Evolutionary conservation across 2,329 filamentous ascomycete species (phyloP).

Genomic region (Aspergillus eucalypticola): DNA sequence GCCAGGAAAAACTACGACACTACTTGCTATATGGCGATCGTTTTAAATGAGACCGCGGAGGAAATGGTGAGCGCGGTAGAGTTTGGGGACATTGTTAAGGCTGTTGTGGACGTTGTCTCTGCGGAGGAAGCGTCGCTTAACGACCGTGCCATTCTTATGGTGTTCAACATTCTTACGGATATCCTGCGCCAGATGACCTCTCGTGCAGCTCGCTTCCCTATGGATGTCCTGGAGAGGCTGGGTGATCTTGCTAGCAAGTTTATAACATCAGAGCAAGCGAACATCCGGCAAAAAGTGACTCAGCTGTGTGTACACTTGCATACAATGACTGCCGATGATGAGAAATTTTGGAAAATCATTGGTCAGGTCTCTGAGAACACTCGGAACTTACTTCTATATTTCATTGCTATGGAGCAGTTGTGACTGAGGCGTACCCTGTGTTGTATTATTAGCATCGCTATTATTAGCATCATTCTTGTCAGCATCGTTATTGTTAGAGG

Average conservation of each 20-base stretch:
- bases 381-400: slow-evolving; percentile 40
- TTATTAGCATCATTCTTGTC: too few species aligned
- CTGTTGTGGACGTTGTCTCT: slow-evolving; percentile 11
- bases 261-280: slow-evolving; percentile 36
- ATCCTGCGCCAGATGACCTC: slow-evolving; percentile 30
- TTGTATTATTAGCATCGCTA: too few species aligned
- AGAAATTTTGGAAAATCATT: slow-evolving; percentile 32
- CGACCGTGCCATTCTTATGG: slow-evolving; percentile 38
- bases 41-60: slow-evolving; percentile 41
- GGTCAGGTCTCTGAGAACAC: slow-evolving; percentile 32
- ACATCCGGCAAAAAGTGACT: slow-evolving; percentile 41
- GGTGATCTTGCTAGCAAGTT: slow-evolving; percentile 34
- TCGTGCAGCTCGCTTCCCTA: slow-evolving; percentile 17
- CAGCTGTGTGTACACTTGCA: slow-evolving; percentile 34
- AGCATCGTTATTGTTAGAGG: too few species aligned
- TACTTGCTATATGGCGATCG: slow-evolving; percentile 43
- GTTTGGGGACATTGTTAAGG: slow-evolving; percentile 15
- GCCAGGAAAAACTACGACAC: slow-evolving; percentile 41
- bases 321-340: slow-evolving; percentile 30
- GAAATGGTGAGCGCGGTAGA: slow-evolving; percentile 36
- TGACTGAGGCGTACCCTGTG: too few species aligned
- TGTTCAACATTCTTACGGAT: slow-evolving; percentile 32
- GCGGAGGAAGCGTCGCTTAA: slow-evolving; percentile 33
- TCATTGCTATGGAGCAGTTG: slow-evolving; percentile 25
- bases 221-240: slow-evolving; percentile 29